These are phyloP conservation scores for Diaporthe batatas DNA, from an alignment of 2,329 filamentous ascomycete species.

Conservation along the genomic window DNA sequence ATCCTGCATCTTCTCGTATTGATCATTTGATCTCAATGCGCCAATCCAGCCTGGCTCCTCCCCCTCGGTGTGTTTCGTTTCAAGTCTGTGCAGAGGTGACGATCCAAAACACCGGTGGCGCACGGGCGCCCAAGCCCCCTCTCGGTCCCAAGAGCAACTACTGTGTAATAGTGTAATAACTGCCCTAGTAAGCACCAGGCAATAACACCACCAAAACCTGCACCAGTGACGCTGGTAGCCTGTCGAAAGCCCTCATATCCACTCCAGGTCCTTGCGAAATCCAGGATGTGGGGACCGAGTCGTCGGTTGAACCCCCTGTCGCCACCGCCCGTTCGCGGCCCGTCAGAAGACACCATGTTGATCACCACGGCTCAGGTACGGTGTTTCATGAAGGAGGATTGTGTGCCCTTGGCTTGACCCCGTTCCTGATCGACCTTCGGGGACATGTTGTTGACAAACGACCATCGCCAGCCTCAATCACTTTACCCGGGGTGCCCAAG, in stretches of 20 bases:
- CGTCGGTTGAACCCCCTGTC: background rate
- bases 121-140: conserved; percentile 17
- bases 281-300: conserved; percentile 9
- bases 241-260: conserved; percentile 3
- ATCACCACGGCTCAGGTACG: conserved; percentile 12
- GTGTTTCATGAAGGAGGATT: conserved; percentile 28
- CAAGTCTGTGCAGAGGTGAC: conserved; percentile 29
- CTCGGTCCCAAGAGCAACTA: conserved; percentile 8
- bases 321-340: background rate
- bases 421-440: background rate
- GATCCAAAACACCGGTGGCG: conserved; percentile 32
- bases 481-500: background rate
- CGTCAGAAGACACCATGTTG: conserved; percentile 11
- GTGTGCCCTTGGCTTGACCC: background rate
- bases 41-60: background rate
- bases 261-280: background rate
- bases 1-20: conserved; percentile 17
- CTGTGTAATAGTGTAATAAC: too few species aligned
- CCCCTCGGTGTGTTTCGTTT: conserved; percentile 28
- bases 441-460: background rate
- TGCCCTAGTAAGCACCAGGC: background rate
- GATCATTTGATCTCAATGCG: conserved; percentile 17
- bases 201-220: background rate
- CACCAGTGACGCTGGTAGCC: background rate
- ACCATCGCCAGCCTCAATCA: background rate